Evolutionary conservation across 2,329 filamentous ascomycete genomes (phyloP), one percentile per base, ranked within the genome.

Genomic region (Aureobasidium lini): DNA sequence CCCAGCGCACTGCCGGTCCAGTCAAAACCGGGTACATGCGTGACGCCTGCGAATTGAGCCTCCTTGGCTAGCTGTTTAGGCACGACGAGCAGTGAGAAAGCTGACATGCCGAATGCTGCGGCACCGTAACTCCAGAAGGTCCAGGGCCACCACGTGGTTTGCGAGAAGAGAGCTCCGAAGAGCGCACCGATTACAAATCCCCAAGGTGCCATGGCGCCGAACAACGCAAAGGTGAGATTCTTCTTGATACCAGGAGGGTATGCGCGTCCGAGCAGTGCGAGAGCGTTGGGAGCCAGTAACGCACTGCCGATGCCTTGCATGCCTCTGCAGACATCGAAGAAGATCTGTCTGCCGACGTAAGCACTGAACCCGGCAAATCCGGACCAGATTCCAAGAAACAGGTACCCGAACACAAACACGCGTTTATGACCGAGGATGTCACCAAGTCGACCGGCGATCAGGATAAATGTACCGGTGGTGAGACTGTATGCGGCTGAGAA

Each of bases 1-100:
- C 84, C 84, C 3, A 75, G 70, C 4, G 72, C 61, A 6, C 75
- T 75, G 10, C 80, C 81, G 6, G 76, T 65, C 18, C 75, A 63
- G 59, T 81, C 78, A 5, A 79, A 72, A 66, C 32, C 60, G 61
- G 39, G 57, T 42, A 57, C 57, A 44, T 62, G 6, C 63, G 65
- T 37, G 57, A 47, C 64, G 70, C 66, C 42, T 16, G 62, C 64
- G 60, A 67, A 69, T 42, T 60, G 56, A 39, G 66, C 66, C 23
- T 56, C 32, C 29, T 52, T 61, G 16, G 16, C 56, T 29, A 63
- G 34, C 43, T 61, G 50, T 37, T 66, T 59, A 46, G 80, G 76
- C 37, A 81, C 73, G 50, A 76, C 66, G 57, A 75, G 67, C 36
- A 68, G 63, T 2, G 72, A 72, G 1, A 76, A 46, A 4, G 68